Base-by-base conservation (phyloP, 2,329 filamentous ascomycete species). In the Hymenoscyphus infarciens region DNA sequence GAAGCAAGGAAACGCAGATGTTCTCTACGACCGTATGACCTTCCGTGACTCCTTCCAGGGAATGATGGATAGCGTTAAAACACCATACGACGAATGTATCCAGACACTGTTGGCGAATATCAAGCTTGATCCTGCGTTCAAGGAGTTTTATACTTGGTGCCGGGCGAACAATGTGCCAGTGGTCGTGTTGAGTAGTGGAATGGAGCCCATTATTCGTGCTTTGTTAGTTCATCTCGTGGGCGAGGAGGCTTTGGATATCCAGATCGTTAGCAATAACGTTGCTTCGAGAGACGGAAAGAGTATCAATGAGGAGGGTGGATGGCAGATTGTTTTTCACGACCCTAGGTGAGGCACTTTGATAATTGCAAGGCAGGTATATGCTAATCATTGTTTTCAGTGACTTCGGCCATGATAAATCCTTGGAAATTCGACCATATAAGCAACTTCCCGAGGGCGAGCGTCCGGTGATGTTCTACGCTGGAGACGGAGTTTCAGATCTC, bases 361-460 rank as follows among this genome's bases (percentile, higher is more conserved):
- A 29, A 16, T 45, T 35, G 22, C 6, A 16, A 29, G 33, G 10
- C 45, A 42, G 56, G 58, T 19, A 29, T 38, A 25, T 31, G 22
- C 59, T 60, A 27, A 64, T 25, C 5, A 4, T 10, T 29, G n/a
- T 31, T 49, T 55, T 33, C 33, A 74, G 71, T 56, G 69, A 87
- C 63, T 96, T 96, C 72, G 95, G 95, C n/a, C 95, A 99, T 75
- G 94, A 99, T 82, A 99, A 99, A 84, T 93, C 89, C 29, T 81
- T 94, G 60, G 91, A 95, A 74, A 92, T 99, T 72, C 87, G 91
- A 68, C 92, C 92, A 59, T 98, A 98, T 77, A 88, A 89, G 2
- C 81, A 86, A 29, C 81, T 96, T 53, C 87, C 91, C 0, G 81
- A 81, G 15, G 75, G 80, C 35, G 77, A 89, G 72, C 83, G 92